phyloP scores from a whole-genome alignment of 2,329 filamentous ascomycete species.

The Beauveria australis region DNA sequence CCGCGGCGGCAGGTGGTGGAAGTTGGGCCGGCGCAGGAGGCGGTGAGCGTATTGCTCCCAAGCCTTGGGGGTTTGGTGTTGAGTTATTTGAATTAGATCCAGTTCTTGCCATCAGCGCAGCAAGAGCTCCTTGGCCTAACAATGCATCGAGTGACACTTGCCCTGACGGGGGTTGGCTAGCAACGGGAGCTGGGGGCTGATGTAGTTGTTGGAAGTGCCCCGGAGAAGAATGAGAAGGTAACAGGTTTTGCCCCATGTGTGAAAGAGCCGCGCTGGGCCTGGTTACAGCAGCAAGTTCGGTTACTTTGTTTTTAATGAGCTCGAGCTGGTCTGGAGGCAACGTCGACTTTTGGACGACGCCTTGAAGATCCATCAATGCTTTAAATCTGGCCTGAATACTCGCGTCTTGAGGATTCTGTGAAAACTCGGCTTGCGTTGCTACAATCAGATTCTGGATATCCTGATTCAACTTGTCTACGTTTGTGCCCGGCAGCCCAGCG shows the following conservation, averaged over 20 bases:
- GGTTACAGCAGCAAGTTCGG: constrained; percentile 60
- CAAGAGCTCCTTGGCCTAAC: constrained; percentile 51
- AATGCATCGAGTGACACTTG: constrained; percentile 49
- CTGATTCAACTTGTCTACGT: constrained; percentile 67
- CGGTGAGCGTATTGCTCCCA: constrained; percentile 40
- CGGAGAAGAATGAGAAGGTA: constrained; percentile 18
- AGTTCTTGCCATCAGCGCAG: constrained; percentile 49
- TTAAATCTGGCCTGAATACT: constrained; percentile 71
- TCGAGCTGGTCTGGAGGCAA: constrained; percentile 75
- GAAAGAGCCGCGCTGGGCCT: constrained; percentile 26
- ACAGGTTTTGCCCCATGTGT: constrained; percentile 16
- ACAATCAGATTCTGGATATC: constrained; percentile 75
- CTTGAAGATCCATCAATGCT: constrained; percentile 76
- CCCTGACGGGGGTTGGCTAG: constrained; percentile 23
- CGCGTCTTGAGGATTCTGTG: constrained; percentile 66
- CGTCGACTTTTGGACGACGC: constrained; percentile 63
- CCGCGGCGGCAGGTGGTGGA: constrained; percentile 28
- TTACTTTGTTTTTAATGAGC: constrained; percentile 77
- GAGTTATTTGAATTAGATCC: constrained; percentile 37
- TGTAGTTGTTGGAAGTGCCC: constrained; percentile 23
- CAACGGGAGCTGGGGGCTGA: constrained; percentile 26
- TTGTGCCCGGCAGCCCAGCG: constrained; percentile 40
- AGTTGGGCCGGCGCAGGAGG: constrained; percentile 22
- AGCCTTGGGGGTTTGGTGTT: constrained; percentile 33
- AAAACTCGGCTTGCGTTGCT: constrained; percentile 64